Percentiles rank a stretch among this genome's conserved stretches.
Conservation (phyloP, 148 eudicot genomes). For the Chenopodium album region DNA sequence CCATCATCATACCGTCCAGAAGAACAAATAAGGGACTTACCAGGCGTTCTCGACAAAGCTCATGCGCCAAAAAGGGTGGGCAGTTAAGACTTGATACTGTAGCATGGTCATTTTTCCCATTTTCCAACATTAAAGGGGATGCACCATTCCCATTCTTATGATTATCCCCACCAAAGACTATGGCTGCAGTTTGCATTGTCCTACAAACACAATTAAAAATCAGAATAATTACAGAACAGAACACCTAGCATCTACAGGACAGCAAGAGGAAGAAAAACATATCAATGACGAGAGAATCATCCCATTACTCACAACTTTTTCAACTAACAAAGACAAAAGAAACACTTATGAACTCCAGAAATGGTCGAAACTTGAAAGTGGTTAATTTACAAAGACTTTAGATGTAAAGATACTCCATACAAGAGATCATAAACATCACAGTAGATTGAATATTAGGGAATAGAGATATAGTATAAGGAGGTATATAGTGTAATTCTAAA, state of each 20-base stretch:
- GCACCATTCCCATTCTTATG: slow-evolving; percentile 38
- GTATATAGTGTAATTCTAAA: no score
- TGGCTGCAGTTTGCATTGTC: slow-evolving; percentile 86
- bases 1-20: neutral
- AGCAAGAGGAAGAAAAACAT: neutral
- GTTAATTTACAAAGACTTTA: neutral
- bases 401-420: neutral
- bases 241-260: neutral
- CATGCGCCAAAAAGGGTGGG: slow-evolving; percentile 68
- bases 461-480: no score
- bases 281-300: neutral
- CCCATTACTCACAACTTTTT: neutral
- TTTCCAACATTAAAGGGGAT: slow-evolving; percentile 59
- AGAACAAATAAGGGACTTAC: slow-evolving; percentile 25
- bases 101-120: slow-evolving; percentile 47
- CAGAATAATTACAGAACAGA: neutral
- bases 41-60: slow-evolving; percentile 82
- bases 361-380: neutral
- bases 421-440: neutral
- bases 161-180: slow-evolving; percentile 69
- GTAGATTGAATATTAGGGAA: no score
- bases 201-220: slow-evolving; percentile 30
- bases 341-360: neutral
- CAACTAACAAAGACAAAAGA: neutral
- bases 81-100: slow-evolving; percentile 66